phyloP scores from a whole-genome alignment of 345 rosid species.

The Iberis pinnata region DNA sequence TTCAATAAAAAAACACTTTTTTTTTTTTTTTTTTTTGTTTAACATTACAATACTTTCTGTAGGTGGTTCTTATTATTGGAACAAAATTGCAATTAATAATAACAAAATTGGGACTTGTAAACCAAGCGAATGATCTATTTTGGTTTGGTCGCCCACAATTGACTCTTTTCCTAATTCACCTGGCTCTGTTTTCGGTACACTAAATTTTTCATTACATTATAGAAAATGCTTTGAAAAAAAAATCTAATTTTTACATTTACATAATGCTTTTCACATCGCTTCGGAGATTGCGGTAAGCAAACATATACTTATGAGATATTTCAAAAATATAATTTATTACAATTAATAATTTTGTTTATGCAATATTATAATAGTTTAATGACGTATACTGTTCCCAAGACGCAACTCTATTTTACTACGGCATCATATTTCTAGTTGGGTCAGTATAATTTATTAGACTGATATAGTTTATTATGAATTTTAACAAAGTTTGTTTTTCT shows the following conservation, averaged over 20 bases:
- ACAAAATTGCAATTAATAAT: slow-evolving; percentile 90
- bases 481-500: slow-evolving; percentile 8
- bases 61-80: slow-evolving; percentile 74
- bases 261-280: slow-evolving; percentile 91
- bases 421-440: no score
- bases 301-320: no score
- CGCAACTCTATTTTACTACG: no score
- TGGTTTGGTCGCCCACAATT: slow-evolving; percentile 84
- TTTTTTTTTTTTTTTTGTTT: background rate
- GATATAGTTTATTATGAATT: no score
- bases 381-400: no score
- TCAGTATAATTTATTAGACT: no score
- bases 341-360: no score
- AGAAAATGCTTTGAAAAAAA: background rate
- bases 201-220: background rate
- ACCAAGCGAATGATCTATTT: slow-evolving; percentile 77
- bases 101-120: slow-evolving; percentile 64
- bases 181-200: slow-evolving; percentile 77
- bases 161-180: slow-evolving; percentile 74
- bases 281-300: no score
- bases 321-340: no score
- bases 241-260: slow-evolving; percentile 11
- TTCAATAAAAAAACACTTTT: background rate
- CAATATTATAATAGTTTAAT: no score
- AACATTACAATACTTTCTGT: slow-evolving; percentile 23